Evolutionary conservation across 176 grass and related monocot genomes (phyloP).

Genomic region (Carex cristatella): DNA sequence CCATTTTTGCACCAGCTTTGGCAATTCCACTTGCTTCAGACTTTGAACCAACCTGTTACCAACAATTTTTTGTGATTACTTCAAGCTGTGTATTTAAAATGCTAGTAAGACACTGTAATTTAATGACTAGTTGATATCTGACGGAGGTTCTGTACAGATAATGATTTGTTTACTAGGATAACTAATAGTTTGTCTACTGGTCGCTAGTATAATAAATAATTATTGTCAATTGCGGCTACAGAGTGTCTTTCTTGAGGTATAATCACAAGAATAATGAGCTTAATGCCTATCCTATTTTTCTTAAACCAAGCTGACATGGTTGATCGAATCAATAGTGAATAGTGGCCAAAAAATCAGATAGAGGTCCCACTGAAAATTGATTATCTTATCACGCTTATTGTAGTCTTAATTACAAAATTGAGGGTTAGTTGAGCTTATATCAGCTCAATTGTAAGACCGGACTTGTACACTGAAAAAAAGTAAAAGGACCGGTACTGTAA

Average conservation of each 20-base stretch:
- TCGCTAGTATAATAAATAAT: neutral
- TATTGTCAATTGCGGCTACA: neutral
- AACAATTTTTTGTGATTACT: neutral
- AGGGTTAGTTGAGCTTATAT: neutral
- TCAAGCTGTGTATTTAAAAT: neutral
- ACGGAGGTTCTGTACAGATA: neutral
- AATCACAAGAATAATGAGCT: neutral
- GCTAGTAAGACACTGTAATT: neutral
- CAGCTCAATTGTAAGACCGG: neutral
- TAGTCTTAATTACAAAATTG: neutral
- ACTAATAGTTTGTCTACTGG: neutral
- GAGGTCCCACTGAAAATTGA: neutral
- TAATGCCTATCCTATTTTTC: neutral
- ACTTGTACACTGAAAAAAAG: neutral
- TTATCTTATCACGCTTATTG: neutral
- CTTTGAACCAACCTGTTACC: conserved; percentile 76
- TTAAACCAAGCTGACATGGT: neutral
- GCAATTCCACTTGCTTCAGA: conserved; percentile 93
- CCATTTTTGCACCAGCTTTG: conserved; percentile 97
- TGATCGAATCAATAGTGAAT: neutral
- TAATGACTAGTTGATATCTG: neutral
- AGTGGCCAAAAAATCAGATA: neutral
- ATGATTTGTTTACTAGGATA: conserved; percentile 6
- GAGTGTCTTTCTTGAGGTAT: neutral
- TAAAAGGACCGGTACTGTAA: neutral